phyloP scores from a whole-genome alignment of 371 early-diverging fungal genomes.

The Mortierella sp. region DNA sequence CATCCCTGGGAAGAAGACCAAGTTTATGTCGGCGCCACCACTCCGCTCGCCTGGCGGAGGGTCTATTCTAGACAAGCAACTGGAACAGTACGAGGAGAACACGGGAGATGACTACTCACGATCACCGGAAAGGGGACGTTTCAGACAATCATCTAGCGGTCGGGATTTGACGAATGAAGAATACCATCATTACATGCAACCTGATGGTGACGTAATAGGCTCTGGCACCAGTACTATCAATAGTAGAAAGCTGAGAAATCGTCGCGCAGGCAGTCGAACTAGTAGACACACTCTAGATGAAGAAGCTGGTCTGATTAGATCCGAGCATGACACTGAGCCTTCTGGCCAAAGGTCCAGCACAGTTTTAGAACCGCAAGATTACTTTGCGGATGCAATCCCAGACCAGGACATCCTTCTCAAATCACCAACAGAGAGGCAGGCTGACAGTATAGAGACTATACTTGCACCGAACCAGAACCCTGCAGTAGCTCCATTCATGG shows the following conservation, averaged over 20 bases:
- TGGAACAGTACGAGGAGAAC: conserved; percentile 61
- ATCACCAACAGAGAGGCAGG: neutral
- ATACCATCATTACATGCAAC: conserved; percentile 27
- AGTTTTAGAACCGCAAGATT: conserved; percentile 19
- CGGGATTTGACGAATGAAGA: conserved; percentile 35
- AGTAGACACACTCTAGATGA: conserved; percentile 29
- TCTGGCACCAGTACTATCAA: conserved; percentile 22
- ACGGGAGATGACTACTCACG: conserved; percentile 44
- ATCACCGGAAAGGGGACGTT: conserved; percentile 32
- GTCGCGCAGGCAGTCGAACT: conserved; percentile 36
- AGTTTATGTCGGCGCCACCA: conserved; percentile 44
- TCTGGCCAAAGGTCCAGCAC: conserved; percentile 26
- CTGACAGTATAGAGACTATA: conserved; percentile 12
- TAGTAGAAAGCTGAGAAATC: conserved; percentile 34
- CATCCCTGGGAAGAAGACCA: conserved; percentile 44
- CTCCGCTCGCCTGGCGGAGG: conserved; percentile 56
- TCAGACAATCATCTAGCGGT: conserved; percentile 31
- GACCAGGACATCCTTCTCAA: conserved; percentile 1
- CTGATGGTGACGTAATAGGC: conserved; percentile 23
- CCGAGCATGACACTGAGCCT: neutral
- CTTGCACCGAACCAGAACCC: conserved; percentile 10
- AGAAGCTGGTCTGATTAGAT: conserved; percentile 9
- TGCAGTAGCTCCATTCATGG: conserved; percentile 59
- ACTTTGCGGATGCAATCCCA: conserved; percentile 17
- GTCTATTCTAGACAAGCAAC: conserved; percentile 56